These are phyloP conservation scores for Carpinus viminea DNA, from an alignment of 306 rosid species.

Conservation along the genomic window DNA sequence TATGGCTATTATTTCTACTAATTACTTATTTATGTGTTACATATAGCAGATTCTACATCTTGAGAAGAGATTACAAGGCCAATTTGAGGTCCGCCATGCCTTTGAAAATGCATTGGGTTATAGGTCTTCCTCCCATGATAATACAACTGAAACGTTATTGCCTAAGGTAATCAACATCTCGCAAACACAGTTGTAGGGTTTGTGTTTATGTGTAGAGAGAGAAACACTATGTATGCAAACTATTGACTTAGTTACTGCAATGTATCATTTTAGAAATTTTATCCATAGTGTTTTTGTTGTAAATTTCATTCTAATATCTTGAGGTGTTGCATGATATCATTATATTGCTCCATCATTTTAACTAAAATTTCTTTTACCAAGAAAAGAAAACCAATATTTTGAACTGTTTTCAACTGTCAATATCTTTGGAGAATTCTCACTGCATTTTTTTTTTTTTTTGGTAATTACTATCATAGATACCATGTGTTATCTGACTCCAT, in stretches of 20 bases:
- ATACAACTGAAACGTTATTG: constrained; percentile 41
- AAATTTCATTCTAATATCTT: not conserved
- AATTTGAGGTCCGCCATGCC: constrained; percentile 69
- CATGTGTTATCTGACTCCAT: not conserved
- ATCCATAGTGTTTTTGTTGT: not conserved
- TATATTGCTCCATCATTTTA: not conserved
- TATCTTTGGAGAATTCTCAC: not conserved
- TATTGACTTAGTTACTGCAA: not conserved
- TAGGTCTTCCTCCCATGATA: constrained; percentile 50
- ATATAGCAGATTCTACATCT: constrained; percentile 73
- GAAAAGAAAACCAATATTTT: not conserved
- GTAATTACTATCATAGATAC: not conserved
- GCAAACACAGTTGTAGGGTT: constrained; percentile 1
- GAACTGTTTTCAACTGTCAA: not conserved
- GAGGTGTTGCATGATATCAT: not conserved
- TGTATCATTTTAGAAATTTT: not conserved
- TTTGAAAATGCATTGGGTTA: constrained; percentile 80
- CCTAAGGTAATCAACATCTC: constrained; percentile 60
- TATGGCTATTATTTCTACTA: not conserved
- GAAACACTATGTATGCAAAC: not conserved
- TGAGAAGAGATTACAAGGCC: constrained; percentile 82
- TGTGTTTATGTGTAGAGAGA: not conserved
- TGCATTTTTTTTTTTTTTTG: not conserved
- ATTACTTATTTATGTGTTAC: constrained; percentile 2
- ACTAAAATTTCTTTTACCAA: not conserved